Evolutionary conservation across 2,329 filamentous ascomycete genomes (phyloP).

Genomic region (Magnaporthales sp.): DNA sequence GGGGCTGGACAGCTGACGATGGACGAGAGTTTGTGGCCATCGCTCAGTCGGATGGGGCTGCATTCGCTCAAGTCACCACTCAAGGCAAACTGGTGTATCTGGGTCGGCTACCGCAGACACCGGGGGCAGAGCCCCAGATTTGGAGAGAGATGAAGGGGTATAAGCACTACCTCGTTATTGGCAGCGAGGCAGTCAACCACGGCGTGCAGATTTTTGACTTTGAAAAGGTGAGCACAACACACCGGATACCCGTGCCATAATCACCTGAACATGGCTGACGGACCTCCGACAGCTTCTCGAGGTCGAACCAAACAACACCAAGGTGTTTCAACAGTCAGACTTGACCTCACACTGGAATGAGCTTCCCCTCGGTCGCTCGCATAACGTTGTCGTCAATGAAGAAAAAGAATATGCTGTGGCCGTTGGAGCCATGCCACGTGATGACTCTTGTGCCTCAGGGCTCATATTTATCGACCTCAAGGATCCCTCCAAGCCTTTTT

Average conservation of each 20-base stretch:
- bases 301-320: constrained; percentile 28
- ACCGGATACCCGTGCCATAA: constrained; percentile 14
- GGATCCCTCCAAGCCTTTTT: constrained; percentile 41
- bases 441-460: neutral
- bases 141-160: constrained; percentile 44
- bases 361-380: constrained; percentile 3
- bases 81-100: constrained; percentile 42
- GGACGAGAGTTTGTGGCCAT: constrained; percentile 47
- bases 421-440: constrained; percentile 28
- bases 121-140: constrained; percentile 9
- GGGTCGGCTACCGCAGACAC: constrained; percentile 34
- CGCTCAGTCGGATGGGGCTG: constrained; percentile 43
- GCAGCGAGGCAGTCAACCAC: constrained; percentile 35
- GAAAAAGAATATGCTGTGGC: constrained; percentile 32
- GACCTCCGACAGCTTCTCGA: constrained; percentile 29
- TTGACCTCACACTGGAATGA: constrained; percentile 3
- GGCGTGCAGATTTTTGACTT: constrained; percentile 56
- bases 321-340: constrained; percentile 12
- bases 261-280: neutral
- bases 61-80: constrained; percentile 41
- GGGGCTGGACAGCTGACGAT: constrained; percentile 40
- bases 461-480: constrained; percentile 51
- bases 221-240: constrained; percentile 41
- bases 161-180: constrained; percentile 27
- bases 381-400: constrained; percentile 6